Evolutionary conservation across 345 rosid species (phyloP), one percentile per base, ranked within the genome.

Genomic region (Melastoma malabathricum): DNA sequence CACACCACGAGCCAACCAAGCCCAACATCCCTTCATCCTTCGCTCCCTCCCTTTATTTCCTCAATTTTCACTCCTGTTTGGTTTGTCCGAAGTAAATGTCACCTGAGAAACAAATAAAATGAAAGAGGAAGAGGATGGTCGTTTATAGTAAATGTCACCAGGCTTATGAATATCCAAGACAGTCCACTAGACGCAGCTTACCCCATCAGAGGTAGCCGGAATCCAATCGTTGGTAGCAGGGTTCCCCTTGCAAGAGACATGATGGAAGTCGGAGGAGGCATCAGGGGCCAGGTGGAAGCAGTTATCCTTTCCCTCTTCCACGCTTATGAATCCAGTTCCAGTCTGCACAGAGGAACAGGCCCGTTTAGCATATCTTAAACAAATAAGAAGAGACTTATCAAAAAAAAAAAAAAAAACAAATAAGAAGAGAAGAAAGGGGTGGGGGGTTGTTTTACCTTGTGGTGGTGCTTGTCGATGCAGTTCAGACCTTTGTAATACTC

Each of bases 151-250:
- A n/a, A n/a, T n/a, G n/a, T n/a, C n/a, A n/a, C n/a, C n/a, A n/a
- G n/a, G n/a, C n/a, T n/a, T n/a, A n/a, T n/a, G n/a, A n/a, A n/a
- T n/a, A n/a, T n/a, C n/a, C n/a, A n/a, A n/a, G n/a, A n/a, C n/a
- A n/a, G n/a, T n/a, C n/a, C 6, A 23, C 44, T 34, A 4, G 44
- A 1, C 16, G 41, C 13, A 25, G 18, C 50, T 23, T 66, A 76
- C 89, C 54, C 5, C 43, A 47, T 75, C 67, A 47, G 59, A 47
- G 54, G 74, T 47, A 31, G 66, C 61, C 1, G 92, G 92, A 60
- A 66, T 68, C 86, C 86, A 80, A 8, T 80, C 92, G 45, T 83
- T 82, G 12, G 92, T 83, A 2, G 92, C 86, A 0, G 92, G 92
- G 61, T 80, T 83, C 47, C 92, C 86, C 57, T 50, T 67, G 71